Base-by-base conservation (phyloP, 805 yeast genomes). In the Sugiyamaella chiloensis region DNA sequence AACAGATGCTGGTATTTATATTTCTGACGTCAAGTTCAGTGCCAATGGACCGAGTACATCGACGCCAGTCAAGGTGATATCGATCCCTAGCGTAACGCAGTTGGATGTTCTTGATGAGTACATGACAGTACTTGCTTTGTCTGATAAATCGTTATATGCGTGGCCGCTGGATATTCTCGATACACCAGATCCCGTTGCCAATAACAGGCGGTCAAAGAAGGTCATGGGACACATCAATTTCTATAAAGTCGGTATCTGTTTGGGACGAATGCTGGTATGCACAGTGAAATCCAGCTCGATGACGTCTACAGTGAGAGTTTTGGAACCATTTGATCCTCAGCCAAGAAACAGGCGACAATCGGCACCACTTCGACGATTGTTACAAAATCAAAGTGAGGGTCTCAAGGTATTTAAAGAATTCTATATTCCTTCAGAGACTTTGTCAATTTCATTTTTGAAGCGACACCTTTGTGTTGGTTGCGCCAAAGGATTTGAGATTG, bases 401-500 rank as follows among this genome's bases (percentile, higher is more conserved):
- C 60, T 70, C 53, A 87, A 84, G 69, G 80, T 79, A 62, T 78
- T 82, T 62, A 80, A 82, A 60, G 97, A 93, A 59, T 83, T 91
- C 29, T 74, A 75, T 23, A 88, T 93, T 63, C 81, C 80, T 40
- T 84, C 95, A 4, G 98, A 93, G 58, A 96, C 96, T 1, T 85
- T 91, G 27, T 85, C 95, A 5, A 83, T 93, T 14, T 89, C 96
- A 21, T 91, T 91, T 61, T 72, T 93, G 66, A 87, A 89, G 62
- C 82, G 90, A 3, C 86, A 85, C 60, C 70, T 93, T 53, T 91
- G 97, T 71, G 85, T 93, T 54, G 99, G 99, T 21, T 93, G 99
- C 60, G 83, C 96, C 24, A 87, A 85, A 64, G 99, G 99, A 0
- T 93, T 93, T 71, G 98, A 93, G 69, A 88, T 93, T 60, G 89